Percentiles rank a stretch among this genome's conserved stretches.
Conservation (phyloP, 2,329 filamentous ascomycete genomes). For the Exophiala oligosperma region DNA sequence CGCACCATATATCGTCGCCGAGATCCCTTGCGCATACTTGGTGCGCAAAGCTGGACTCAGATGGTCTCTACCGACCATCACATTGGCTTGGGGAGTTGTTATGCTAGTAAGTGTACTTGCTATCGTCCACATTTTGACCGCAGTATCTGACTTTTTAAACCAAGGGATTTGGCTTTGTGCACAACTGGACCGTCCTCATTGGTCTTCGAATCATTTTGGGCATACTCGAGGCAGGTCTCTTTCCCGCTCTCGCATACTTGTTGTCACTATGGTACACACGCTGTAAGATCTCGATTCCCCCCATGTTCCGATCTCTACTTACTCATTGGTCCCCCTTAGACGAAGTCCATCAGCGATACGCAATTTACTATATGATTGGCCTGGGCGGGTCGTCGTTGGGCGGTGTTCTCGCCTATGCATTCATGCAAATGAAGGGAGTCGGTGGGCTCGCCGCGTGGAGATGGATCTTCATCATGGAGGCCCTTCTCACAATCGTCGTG, state of each 20-base stretch:
- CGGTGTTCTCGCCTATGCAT: not conserved
- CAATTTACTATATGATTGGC: too few relatives aligned
- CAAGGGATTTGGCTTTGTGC: constrained; percentile 27
- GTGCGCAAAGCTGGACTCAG: constrained; percentile 36
- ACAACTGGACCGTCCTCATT: constrained; percentile 28
- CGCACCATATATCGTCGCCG: constrained; percentile 68
- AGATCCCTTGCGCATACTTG: constrained; percentile 67
- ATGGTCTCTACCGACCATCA: constrained; percentile 26
- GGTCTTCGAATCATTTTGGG: constrained; percentile 52
- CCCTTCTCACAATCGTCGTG: constrained; percentile 29
- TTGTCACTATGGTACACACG: too few relatives aligned
- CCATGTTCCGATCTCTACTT: constrained; percentile 15
- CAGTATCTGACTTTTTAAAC: too few relatives aligned
- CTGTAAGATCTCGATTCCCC: not conserved
- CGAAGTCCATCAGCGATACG: too few relatives aligned
- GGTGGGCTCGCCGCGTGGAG: not conserved
- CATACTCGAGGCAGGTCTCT: constrained; percentile 55
- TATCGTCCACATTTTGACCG: too few relatives aligned
- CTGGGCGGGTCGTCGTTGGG: not conserved
- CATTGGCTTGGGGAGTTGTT: constrained; percentile 43
- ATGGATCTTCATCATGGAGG: constrained; percentile 26
- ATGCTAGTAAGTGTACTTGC: constrained; percentile 32
- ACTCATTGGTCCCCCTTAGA: too few relatives aligned
- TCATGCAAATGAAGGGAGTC: constrained; percentile 24
- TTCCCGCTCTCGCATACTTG: constrained; percentile 23